Evolutionary conservation across 1,284 basidiomycete species (phyloP).

Genomic region (Mycena sp.): DNA sequence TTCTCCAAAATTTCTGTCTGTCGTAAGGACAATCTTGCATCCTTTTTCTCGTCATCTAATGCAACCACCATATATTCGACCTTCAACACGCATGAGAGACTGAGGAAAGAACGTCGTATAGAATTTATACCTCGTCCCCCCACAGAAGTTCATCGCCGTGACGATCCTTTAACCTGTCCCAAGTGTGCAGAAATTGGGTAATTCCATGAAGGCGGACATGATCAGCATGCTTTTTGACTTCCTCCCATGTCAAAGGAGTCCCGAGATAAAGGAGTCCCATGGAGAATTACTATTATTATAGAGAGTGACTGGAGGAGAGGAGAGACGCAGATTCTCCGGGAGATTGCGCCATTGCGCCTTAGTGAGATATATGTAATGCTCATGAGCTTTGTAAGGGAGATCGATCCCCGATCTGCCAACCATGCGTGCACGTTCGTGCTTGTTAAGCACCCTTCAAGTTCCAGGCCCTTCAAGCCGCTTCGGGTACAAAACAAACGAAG

Average conservation of each 20-base stretch:
- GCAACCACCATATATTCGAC: conserved; percentile 97
- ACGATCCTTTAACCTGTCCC: conserved; percentile 91
- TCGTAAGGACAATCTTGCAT: conserved; percentile 89
- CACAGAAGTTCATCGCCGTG: conserved; percentile 96
- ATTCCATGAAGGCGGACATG: conserved; percentile 96
- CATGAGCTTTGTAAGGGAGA: too few species aligned
- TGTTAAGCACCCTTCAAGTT: too few species aligned
- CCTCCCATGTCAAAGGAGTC: conserved; percentile 93
- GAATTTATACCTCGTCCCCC: conserved; percentile 90
- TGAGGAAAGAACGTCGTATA: conserved; percentile 8
- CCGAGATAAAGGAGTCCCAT: conserved; percentile 98
- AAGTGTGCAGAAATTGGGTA: conserved; percentile 93
- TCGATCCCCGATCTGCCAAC: too few species aligned
- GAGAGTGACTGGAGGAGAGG: neutral
- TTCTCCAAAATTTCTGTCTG: conserved; percentile 95
- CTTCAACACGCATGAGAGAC: conserved; percentile 50
- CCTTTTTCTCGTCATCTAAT: conserved; percentile 83
- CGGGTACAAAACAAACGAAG: too few species aligned
- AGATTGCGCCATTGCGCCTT: neutral
- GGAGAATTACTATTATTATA: conserved; percentile 8
- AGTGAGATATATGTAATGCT: neutral
- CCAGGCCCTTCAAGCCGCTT: too few species aligned
- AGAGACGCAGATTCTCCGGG: neutral
- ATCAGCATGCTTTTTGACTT: conserved; percentile 88
- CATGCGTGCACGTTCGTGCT: too few species aligned